Evolutionary conservation across 169 alveolate species (phyloP).

Genomic region (Plasmodium knowlesi): DNA sequence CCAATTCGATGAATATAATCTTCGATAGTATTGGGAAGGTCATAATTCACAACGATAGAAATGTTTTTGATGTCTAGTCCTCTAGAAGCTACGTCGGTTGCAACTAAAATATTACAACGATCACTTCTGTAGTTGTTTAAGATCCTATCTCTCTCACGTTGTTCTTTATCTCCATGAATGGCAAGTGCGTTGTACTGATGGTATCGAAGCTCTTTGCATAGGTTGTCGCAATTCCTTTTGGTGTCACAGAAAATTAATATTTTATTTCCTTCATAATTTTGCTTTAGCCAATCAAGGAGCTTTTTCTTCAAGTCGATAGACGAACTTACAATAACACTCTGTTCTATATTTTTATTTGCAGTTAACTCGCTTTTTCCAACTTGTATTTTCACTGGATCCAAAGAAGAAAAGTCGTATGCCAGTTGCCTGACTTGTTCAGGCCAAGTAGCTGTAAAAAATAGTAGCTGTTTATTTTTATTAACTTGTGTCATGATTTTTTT

Average conservation of each 20-base stretch:
- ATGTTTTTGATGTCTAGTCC: slow-evolving; percentile 95
- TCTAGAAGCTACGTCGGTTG: slow-evolving; percentile 96
- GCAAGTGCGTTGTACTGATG: slow-evolving; percentile 89
- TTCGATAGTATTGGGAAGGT: slow-evolving; percentile 91
- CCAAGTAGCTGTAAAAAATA: slow-evolving; percentile 96
- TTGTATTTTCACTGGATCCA: slow-evolving; percentile 89
- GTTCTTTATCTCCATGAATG: slow-evolving; percentile 94
- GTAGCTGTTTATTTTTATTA: slow-evolving; percentile 93
- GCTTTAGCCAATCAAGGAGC: slow-evolving; percentile 78
- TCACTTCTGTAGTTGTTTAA: slow-evolving; percentile 91
- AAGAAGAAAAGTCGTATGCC: slow-evolving; percentile 91
- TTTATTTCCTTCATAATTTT: slow-evolving; percentile 82
- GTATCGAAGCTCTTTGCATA: slow-evolving; percentile 87
- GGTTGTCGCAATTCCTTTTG: slow-evolving; percentile 87
- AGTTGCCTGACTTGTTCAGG: slow-evolving; percentile 90
- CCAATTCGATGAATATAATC: slow-evolving; percentile 96
- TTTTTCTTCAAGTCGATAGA: slow-evolving; percentile 80
- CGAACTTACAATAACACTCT: slow-evolving; percentile 83
- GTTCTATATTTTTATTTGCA: slow-evolving; percentile 88
- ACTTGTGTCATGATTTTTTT: slow-evolving; percentile 90
- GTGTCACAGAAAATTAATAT: slow-evolving; percentile 87
- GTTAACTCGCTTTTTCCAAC: slow-evolving; percentile 91
- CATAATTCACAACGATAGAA: slow-evolving; percentile 93
- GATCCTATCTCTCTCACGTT: slow-evolving; percentile 86
- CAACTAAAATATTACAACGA: slow-evolving; percentile 91